Evolutionary conservation across 2,329 filamentous ascomycete species (phyloP).

Genomic region (Calonectria naviculata): DNA sequence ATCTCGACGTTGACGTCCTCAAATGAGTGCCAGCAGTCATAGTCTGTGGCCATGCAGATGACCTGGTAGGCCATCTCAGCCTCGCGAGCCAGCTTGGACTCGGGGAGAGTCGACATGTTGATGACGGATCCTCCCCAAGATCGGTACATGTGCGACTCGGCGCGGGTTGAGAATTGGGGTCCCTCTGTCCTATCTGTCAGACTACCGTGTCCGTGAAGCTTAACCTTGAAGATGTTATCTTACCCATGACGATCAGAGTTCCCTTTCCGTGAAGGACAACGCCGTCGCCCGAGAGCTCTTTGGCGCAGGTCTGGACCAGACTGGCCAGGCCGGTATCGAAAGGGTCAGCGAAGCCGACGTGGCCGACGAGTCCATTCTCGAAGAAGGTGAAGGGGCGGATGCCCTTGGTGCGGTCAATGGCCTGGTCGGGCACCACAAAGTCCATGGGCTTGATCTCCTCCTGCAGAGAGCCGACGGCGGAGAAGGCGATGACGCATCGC

Average conservation of each 20-base stretch:
- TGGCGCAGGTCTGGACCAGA: conserved; percentile 82
- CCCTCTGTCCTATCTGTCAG: conserved; percentile 71
- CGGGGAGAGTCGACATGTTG: conserved; percentile 97
- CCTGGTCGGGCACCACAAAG: conserved; percentile 95
- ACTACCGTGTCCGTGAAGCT: conserved; percentile 22
- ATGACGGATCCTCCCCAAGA: conserved; percentile 94
- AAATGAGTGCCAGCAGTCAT: conserved; percentile 94
- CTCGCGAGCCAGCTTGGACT: conserved; percentile 95
- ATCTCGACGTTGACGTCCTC: conserved; percentile 94
- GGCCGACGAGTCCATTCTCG: conserved; percentile 89
- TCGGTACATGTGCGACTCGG: conserved; percentile 95
- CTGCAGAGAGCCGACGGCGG: conserved; percentile 90
- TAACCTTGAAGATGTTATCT: conserved; percentile 8
- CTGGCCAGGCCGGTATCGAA: conserved; percentile 85
- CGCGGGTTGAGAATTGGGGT: conserved; percentile 97
- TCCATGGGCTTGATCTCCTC: conserved; percentile 96
- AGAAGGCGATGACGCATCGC: conserved; percentile 92
- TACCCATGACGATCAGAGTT: conserved; percentile 91
- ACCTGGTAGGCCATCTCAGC: conserved; percentile 98
- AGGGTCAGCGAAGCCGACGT: conserved; percentile 95
- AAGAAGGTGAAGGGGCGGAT: conserved; percentile 97
- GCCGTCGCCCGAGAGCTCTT: conserved; percentile 82
- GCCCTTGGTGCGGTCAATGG: conserved; percentile 98
- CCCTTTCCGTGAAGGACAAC: conserved; percentile 87
- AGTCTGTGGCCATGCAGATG: conserved; percentile 99